Evolutionary conservation across 2,329 filamentous ascomycete species (phyloP), one percentile per base, ranked within the genome.

Genomic region (Xylariomycetidae sp.): DNA sequence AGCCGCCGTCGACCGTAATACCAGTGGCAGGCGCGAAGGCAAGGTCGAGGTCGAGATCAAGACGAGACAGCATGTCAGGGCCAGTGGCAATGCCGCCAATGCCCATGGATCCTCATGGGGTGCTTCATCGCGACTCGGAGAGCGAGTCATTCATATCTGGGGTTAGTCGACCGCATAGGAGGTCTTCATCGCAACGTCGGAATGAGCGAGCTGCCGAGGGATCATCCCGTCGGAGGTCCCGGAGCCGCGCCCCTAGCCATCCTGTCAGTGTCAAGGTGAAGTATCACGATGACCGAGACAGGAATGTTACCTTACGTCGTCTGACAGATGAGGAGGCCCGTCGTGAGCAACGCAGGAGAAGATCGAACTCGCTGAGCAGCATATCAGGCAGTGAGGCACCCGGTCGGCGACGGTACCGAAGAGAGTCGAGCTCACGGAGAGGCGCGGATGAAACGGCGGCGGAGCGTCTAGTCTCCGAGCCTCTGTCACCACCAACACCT

Each of bases 321-420:
- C 58, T 82, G 16, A 80, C 78, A 0, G 76, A 80, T 16, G 71
- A 77, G 41, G 78, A 82, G 51, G 66, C 72, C 63, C 64, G 18
- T 10, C 63, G 64, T 27, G 56, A 59, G 8, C 51, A 57, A 16
- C 55, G 61, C 30, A 53, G 62, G 23, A 54, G 56, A 27, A 61
- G 74, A 31, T 64, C 59, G 27, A 70, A 72, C 38, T 77, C 74
- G 8, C 57, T 68, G 19, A 77, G 72, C 50, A 80, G 71, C 47
- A 43, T 77, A 3, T 79, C 74, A 4, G 77, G 67, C 5, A 62
- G 66, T n/a, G 77, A 79, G 16, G 68, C 69, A 5, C 68, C 69
- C 11, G 56, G 64, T 12, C 62, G 53, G 10, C 48, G 56, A 39
- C 62, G 72, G 29, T 81, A 81, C 49, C 65, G 78, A 29, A 60